Conservation (phyloP, 176 grass and related monocot species). For the Rhipidocladum racemiflorum region DNA sequence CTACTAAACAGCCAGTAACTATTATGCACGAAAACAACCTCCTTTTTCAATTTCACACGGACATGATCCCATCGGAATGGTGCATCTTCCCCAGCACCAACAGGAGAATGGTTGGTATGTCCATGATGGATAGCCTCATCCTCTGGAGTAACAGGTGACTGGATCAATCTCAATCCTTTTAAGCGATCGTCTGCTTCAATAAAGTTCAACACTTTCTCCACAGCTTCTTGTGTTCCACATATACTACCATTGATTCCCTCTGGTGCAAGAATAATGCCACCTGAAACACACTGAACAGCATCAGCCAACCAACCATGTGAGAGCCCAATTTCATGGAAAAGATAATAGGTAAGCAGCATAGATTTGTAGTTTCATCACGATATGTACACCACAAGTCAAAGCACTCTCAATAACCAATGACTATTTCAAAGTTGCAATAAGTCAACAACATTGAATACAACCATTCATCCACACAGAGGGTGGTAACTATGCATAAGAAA, state of each 20-base stretch:
- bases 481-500: background rate
- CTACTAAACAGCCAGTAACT: background rate
- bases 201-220: slow-evolving; percentile 70
- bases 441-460: background rate
- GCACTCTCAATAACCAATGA: background rate
- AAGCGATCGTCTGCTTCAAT: slow-evolving; percentile 76
- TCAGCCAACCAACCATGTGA: slow-evolving; percentile 35
- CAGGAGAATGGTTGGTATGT: slow-evolving; percentile 72
- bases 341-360: background rate
- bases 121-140: slow-evolving; percentile 96
- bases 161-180: slow-evolving; percentile 72
- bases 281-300: slow-evolving; percentile 88
- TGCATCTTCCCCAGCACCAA: slow-evolving; percentile 91
- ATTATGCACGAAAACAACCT: slow-evolving; percentile 48
- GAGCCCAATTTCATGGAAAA: slow-evolving; percentile 10
- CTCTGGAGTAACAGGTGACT: slow-evolving; percentile 90
- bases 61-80: slow-evolving; percentile 98
- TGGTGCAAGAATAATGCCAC: slow-evolving; percentile 91
- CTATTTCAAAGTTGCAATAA: background rate
- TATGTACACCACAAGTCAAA: background rate
- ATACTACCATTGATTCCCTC: slow-evolving; percentile 95
- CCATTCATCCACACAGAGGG: background rate
- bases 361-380: background rate
- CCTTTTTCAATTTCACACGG: slow-evolving; percentile 95
- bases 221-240: slow-evolving; percentile 68